Evolutionary conservation across 2,329 filamentous ascomycete species (phyloP).

Genomic region (Alternaria longipes): DNA sequence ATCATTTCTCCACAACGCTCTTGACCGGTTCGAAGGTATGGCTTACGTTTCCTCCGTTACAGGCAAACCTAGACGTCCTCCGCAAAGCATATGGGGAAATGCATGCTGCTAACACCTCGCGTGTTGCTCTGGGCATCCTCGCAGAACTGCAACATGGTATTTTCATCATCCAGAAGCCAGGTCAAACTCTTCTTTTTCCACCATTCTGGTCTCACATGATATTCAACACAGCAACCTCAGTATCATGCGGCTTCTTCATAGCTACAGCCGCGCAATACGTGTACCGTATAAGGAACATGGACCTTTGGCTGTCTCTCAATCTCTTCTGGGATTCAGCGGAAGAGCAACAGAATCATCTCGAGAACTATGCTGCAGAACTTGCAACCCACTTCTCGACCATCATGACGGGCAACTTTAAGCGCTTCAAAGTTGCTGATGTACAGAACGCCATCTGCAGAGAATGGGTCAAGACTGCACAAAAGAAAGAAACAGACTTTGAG

Average conservation of each 20-base stretch:
- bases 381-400: conserved; percentile 6
- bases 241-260: conserved; percentile 14
- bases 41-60: conserved; percentile 15
- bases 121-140: neutral
- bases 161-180: conserved; percentile 22
- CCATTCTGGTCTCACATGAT: conserved; percentile 19
- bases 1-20: conserved; percentile 16
- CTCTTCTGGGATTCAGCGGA: conserved; percentile 2
- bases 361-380: conserved; percentile 10
- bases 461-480: neutral
- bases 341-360: conserved; percentile 3
- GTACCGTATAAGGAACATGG: conserved; percentile 11
- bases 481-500: neutral
- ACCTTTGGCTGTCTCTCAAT: conserved; percentile 4
- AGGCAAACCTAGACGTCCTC: conserved; percentile 5
- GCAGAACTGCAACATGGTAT: conserved; percentile 19
- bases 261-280: conserved; percentile 12
- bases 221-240: conserved; percentile 11
- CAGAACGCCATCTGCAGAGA: conserved; percentile 9
- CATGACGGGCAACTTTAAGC: conserved; percentile 6
- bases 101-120: neutral
- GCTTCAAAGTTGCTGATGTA: conserved; percentile 5
- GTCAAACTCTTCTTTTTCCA: conserved; percentile 17
- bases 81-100: conserved; percentile 2
- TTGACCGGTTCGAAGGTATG: conserved; percentile 21